These are phyloP conservation scores for Karstenula rhodostoma DNA, from an alignment of 2,329 filamentous ascomycete species.

Conservation along the genomic window DNA sequence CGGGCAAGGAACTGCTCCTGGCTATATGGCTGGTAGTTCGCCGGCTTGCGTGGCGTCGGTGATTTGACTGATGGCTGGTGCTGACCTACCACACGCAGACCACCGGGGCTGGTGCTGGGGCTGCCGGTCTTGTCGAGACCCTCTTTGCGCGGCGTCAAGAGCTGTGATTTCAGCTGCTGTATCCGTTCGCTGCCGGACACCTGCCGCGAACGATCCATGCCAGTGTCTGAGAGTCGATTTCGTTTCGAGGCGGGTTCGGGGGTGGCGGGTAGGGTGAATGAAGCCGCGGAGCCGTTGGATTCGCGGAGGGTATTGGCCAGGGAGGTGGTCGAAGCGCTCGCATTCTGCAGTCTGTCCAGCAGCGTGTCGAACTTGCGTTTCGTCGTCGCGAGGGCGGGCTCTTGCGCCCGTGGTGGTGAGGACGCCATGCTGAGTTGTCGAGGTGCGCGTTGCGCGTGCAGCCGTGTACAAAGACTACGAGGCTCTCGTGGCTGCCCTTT, in stretches of 20 bases:
- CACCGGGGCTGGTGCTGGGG: conserved; percentile 20
- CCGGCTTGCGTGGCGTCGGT: conserved; percentile 49
- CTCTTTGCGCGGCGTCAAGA: conserved; percentile 37
- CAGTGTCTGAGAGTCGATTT: conserved; percentile 41
- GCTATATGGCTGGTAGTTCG: conserved; percentile 87
- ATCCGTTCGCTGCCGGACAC: conserved; percentile 43
- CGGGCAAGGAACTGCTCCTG: conserved; percentile 81
- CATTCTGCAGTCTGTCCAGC: conserved; percentile 64
- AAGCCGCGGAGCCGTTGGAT: conserved; percentile 43
- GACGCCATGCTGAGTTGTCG: conserved; percentile 22
- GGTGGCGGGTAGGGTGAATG: conserved; percentile 31
- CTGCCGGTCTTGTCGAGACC: conserved; percentile 17
- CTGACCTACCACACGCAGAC: conserved; percentile 42
- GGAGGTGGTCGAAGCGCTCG: conserved; percentile 59
- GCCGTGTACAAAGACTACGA: not conserved
- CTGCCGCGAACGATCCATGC: conserved; percentile 36
- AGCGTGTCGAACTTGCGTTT: conserved; percentile 84
- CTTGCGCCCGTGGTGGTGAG: conserved; percentile 27
- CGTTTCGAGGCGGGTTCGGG: conserved; percentile 47
- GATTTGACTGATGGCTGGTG: conserved; percentile 34
- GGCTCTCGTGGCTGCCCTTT: conserved; percentile 28
- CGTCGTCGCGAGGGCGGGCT: conserved; percentile 72
- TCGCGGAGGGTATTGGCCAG: conserved; percentile 48
- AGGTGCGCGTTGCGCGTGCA: not conserved
- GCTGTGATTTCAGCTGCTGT: conserved; percentile 42